These are phyloP conservation scores for Vitis vinifera DNA, from an alignment of 164 flowering plant genomes.

Conservation along the genomic window DNA sequence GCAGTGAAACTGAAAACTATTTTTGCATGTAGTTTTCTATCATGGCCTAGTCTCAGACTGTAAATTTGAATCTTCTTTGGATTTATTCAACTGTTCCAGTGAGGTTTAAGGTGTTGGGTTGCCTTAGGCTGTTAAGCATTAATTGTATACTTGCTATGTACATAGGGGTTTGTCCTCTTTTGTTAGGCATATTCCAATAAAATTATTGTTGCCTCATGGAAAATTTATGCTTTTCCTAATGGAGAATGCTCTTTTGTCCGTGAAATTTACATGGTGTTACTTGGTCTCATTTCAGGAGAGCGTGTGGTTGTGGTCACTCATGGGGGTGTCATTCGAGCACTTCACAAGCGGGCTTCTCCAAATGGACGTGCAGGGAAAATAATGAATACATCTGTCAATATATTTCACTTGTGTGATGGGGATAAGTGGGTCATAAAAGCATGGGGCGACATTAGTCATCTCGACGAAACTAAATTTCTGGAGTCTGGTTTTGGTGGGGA, in stretches of 20 bases:
- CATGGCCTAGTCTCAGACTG: too few relatives aligned
- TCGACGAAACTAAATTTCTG: constrained; percentile 48
- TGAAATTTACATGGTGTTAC: not conserved
- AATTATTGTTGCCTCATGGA: too few relatives aligned
- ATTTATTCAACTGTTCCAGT: too few relatives aligned
- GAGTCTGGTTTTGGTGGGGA: constrained; percentile 82
- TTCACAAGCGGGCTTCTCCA: constrained; percentile 55
- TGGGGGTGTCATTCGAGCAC: constrained; percentile 67
- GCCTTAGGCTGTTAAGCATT: too few relatives aligned
- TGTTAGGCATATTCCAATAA: too few relatives aligned
- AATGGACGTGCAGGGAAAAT: constrained; percentile 45
- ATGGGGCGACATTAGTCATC: constrained; percentile 87
- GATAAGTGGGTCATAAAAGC: constrained; percentile 55
- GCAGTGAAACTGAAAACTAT: too few relatives aligned
- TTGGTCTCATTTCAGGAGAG: constrained; percentile 51
- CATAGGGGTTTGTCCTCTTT: too few relatives aligned
- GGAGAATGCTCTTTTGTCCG: not conserved
- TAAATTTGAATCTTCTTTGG: too few relatives aligned
- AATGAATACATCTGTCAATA: constrained; percentile 62
- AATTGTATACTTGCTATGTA: too few relatives aligned
- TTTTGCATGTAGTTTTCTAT: too few relatives aligned
- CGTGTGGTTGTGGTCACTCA: constrained; percentile 83
- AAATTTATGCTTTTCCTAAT: too few relatives aligned
- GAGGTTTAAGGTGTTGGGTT: too few relatives aligned
- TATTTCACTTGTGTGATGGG: constrained; percentile 54